Percentiles rank a stretch among this genome's conserved stretches.
Evolutionary conservation across 208 protist species (phyloP).

Genomic region (Crithidia sp.): DNA sequence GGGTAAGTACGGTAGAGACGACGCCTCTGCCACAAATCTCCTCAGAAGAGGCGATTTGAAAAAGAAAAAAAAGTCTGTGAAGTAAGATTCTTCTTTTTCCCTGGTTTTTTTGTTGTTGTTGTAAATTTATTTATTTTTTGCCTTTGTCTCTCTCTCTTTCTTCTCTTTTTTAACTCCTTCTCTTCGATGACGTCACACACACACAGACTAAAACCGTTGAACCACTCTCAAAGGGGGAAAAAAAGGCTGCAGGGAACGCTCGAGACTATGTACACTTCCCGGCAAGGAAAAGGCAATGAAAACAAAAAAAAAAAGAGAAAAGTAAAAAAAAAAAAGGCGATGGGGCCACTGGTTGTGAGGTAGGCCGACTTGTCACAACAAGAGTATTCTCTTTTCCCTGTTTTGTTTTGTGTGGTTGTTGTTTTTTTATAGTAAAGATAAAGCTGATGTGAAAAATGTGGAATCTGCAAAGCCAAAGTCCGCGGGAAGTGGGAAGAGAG

Average conservation of each 20-base stretch:
- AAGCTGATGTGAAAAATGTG: neutral
- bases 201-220: conserved; percentile 22
- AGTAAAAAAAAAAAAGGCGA: neutral
- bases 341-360: neutral
- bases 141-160: conserved; percentile 20
- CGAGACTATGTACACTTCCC: no score
- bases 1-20: conserved; percentile 11
- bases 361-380: neutral
- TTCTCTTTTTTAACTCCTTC: conserved; percentile 16
- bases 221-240: conserved; percentile 24
- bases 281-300: neutral
- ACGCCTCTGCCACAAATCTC: conserved; percentile 1
- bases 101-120: conserved; percentile 4
- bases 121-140: conserved; percentile 7
- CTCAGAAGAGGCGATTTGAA: neutral
- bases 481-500: neutral
- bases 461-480: no score
- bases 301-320: conserved; percentile 4
- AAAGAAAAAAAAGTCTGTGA: conserved; percentile 10
- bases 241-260: no score
- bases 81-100: neutral
- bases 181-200: conserved; percentile 22
- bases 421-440: neutral
- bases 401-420: neutral
- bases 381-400: neutral